Evolutionary conservation across 257 asterid species (phyloP), one percentile per base, ranked within the genome.

Genomic region (Misopates orontium): DNA sequence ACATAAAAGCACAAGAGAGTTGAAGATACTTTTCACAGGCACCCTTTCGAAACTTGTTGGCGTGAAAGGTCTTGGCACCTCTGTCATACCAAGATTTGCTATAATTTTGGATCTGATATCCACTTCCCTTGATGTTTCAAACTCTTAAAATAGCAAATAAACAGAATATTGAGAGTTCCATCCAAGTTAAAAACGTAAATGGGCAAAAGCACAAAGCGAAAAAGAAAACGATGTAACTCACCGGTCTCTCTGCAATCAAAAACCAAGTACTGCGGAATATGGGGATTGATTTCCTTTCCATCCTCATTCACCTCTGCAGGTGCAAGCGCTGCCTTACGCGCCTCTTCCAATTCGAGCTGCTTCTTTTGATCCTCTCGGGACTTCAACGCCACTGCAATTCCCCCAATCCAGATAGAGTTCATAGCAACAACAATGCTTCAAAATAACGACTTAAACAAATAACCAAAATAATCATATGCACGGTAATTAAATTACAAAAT

Each of bases 81-180:
- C 97, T 94, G 21, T 85, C 89, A 19, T 94, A 94, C 99, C 99
- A 94, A 1, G 95, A 79, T 42, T 80, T 88, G 16, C 95, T 78
- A 65, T 86, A 88, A 63, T 86, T n/a, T 88, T 0, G 95, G 95
- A 78, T 90, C 99, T 0, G 87, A 75, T 67, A 88, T 94, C 99
- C 99, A 90, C 73, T 94, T 94, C 92, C 95, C 85, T 83, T 94
- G 97, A 94, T 94, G 99, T 79, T 94, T 94, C 78, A 94, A 85
- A 86, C 97, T 90, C 96, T 89, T 28, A n/a, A 60, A 67, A 28
- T 22, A 52, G 61, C 62, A 62, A 64, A 56, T 10, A 41, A 9
- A 32, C 12, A 63, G 14, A 68, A 67, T 10, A 60, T 24, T 67
- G 54, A 16, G 56, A 39, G 66, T n/a, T 36, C 60, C 10, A 11